Evolutionary conservation across 805 yeast genomes (phyloP).

Genomic region (Komagataella pastoris): DNA sequence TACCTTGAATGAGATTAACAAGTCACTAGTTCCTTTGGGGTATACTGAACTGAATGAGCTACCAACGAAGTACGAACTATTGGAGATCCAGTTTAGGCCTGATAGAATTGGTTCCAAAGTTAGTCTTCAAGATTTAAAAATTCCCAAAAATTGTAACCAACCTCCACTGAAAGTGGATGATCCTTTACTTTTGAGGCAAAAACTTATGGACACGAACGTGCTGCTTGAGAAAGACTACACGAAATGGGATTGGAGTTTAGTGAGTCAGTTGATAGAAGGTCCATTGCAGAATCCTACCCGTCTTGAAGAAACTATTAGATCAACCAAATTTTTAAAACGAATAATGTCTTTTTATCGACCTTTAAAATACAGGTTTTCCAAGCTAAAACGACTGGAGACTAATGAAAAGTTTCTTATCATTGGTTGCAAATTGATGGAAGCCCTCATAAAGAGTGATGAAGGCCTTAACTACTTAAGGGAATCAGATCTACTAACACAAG

Average conservation of each 20-base stretch:
- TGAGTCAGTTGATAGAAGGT: constrained; percentile 65
- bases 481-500: constrained; percentile 74
- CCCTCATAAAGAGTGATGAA: constrained; percentile 44
- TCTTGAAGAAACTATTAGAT: constrained; percentile 63
- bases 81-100: not conserved
- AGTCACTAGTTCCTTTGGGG: not conserved
- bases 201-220: constrained; percentile 59
- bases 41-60: not conserved
- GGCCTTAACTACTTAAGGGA: constrained; percentile 57
- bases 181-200: constrained; percentile 38
- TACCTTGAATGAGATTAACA: constrained; percentile 16
- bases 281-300: constrained; percentile 63
- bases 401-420: constrained; percentile 49
- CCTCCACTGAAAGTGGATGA: constrained; percentile 34
- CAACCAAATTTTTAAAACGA: constrained; percentile 79
- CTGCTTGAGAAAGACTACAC: constrained; percentile 65
- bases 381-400: constrained; percentile 31
- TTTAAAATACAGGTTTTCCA: constrained; percentile 69
- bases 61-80: not conserved
- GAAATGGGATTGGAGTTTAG: constrained; percentile 79
- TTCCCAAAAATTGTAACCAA: constrained; percentile 5
- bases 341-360: constrained; percentile 84
- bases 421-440: constrained; percentile 64
- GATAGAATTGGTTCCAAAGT: not conserved
- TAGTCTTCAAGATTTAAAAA: not conserved